Conservation (phyloP, 2,329 filamentous ascomycete genomes). For the Nakataea oryzae region DNA sequence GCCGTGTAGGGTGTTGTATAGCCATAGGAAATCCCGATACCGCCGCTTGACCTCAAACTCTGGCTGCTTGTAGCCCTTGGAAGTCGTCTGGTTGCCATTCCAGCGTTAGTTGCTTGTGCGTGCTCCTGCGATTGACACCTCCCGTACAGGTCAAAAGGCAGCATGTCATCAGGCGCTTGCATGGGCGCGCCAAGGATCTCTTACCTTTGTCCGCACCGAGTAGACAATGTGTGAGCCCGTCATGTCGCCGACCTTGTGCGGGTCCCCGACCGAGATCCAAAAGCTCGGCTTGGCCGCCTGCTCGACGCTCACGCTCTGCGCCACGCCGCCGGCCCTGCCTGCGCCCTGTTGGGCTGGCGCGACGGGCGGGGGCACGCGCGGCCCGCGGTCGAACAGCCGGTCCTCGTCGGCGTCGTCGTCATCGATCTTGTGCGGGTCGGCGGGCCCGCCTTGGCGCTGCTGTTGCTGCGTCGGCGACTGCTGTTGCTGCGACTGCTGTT, state of each 20-base stretch:
- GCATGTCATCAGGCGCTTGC: neutral
- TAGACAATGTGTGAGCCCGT: conserved; percentile 98
- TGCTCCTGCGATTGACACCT: too few relatives aligned
- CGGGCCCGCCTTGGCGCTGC: conserved; percentile 26
- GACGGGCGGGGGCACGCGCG: conserved; percentile 57
- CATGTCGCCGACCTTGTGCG: conserved; percentile 93
- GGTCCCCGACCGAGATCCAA: conserved; percentile 85
- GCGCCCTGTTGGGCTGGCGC: conserved; percentile 44
- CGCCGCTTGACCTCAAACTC: conserved; percentile 90
- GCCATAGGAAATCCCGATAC: conserved; percentile 95
- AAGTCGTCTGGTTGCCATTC: conserved; percentile 63
- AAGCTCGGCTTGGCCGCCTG: conserved; percentile 90
- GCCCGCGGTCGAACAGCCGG: conserved; percentile 26
- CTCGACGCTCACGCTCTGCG: conserved; percentile 70
- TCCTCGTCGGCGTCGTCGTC: conserved; percentile 57
- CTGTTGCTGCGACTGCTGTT: too few relatives aligned
- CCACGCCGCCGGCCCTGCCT: conserved; percentile 41
- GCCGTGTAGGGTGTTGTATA: conserved; percentile 87
- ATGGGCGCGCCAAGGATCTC: conserved; percentile 2
- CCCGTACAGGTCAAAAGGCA: neutral
- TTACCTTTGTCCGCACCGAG: conserved; percentile 83
- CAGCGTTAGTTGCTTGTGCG: neutral
- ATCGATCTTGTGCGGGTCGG: conserved; percentile 56
- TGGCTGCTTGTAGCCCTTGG: conserved; percentile 85
- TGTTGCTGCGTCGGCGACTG: neutral